Percentiles rank a stretch among this genome's conserved stretches.
These are phyloP conservation scores for Chlorella sp. DNA, from an alignment of 139 green algal genomes.

Conservation along the genomic window DNA sequence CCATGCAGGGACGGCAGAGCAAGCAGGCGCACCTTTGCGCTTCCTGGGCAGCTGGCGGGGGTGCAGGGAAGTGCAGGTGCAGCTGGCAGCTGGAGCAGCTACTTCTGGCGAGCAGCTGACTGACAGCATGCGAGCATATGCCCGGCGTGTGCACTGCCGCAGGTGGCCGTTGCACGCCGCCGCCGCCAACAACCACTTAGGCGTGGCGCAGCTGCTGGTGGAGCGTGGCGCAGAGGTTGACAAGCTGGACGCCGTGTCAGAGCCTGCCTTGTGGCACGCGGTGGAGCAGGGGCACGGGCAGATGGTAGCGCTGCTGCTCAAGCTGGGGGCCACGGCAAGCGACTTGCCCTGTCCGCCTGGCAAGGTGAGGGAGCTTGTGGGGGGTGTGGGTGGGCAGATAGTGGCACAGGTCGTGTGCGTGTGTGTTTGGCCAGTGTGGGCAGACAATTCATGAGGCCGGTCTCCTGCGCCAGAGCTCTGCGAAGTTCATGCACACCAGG, in stretches of 20 bases:
- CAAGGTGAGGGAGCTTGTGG: constrained; percentile 4
- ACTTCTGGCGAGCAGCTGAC: too few species aligned
- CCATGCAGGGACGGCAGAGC: too few species aligned
- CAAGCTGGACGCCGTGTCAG: constrained; percentile 27
- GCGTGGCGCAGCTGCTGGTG: constrained; percentile 22
- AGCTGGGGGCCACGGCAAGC: constrained; percentile 10
- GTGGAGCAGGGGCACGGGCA: constrained; percentile 29
- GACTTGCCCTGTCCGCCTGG: constrained; percentile 5
- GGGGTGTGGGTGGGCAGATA: too few species aligned
- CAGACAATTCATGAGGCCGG: background rate
- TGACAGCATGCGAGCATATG: too few species aligned
- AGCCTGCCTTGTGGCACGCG: constrained; percentile 31
- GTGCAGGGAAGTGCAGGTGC: too few species aligned
- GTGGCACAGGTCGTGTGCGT: background rate
- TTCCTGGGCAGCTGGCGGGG: too few species aligned
- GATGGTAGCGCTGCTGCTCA: constrained; percentile 23
- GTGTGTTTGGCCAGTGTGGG: background rate
- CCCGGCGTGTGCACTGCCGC: constrained; percentile 1
- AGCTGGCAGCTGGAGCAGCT: too few species aligned
- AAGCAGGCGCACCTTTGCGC: too few species aligned
- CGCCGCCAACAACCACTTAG: constrained; percentile 23
- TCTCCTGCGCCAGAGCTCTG: background rate
- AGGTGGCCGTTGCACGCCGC: constrained; percentile 30
- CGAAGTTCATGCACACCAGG: background rate
- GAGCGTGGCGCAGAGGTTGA: constrained; percentile 9